Evolutionary conservation across 345 rosid species (phyloP).

Genomic region (Gossypioides kirkii): DNA sequence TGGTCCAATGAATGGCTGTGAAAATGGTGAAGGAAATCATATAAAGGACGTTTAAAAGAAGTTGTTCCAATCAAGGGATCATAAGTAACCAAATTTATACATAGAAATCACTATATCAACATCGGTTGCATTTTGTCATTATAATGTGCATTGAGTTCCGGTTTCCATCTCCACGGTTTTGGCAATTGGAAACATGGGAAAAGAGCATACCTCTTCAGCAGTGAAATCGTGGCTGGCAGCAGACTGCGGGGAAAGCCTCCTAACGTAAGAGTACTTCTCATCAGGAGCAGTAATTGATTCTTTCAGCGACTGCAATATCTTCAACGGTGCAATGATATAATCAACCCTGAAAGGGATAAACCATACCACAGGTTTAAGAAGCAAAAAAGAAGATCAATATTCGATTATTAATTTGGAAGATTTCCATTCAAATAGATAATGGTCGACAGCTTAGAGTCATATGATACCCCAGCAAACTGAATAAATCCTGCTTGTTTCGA

Average conservation of each 20-base stretch:
- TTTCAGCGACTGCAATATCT: conserved; percentile 80
- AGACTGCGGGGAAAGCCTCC: conserved; percentile 61
- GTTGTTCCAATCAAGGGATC: not conserved
- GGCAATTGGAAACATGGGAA: not conserved
- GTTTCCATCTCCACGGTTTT: not conserved
- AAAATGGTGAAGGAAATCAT: not conserved
- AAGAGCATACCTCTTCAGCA: conserved; percentile 61
- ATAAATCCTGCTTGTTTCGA: conserved; percentile 90
- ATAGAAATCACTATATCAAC: not conserved
- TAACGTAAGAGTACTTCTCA: conserved; percentile 74
- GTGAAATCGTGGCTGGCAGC: conserved; percentile 68
- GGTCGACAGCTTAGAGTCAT: not conserved
- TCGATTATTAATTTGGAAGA: conserved; percentile 8
- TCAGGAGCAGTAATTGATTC: conserved; percentile 60
- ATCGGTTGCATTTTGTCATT: not conserved
- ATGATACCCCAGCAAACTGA: conserved; percentile 79
- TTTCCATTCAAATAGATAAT: not conserved
- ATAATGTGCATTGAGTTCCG: not conserved
- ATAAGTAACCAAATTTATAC: not conserved
- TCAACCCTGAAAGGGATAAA: conserved; percentile 57
- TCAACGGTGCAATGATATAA: conserved; percentile 84
- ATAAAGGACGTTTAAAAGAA: not conserved
- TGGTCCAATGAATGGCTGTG: not conserved
- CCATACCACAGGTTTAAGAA: not conserved
- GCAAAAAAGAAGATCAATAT: not conserved